Conservation (phyloP, 495 filamentous ascomycete species). For the Penicillium daleae region DNA sequence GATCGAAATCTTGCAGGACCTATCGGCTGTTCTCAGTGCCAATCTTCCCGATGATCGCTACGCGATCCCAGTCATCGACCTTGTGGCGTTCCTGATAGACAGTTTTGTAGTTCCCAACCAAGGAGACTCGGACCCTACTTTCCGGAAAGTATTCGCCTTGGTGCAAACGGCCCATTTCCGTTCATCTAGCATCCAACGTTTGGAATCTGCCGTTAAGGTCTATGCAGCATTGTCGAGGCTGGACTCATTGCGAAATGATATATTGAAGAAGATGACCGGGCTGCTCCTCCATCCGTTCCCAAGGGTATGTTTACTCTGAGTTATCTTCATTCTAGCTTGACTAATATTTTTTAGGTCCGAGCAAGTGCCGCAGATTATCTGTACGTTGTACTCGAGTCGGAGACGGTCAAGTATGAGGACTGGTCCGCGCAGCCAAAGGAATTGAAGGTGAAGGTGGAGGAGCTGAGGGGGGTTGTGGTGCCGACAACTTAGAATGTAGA, state of each 20-base stretch:
- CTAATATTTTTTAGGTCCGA: slow-evolving; percentile 38
- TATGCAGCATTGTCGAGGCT: slow-evolving; percentile 68
- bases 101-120: slow-evolving; percentile 32
- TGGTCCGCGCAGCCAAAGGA: slow-evolving; percentile 47
- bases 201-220: slow-evolving; percentile 75
- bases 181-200: slow-evolving; percentile 73
- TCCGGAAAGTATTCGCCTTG: slow-evolving; percentile 64
- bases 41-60: slow-evolving; percentile 68
- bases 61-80: slow-evolving; percentile 72
- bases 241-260: slow-evolving; percentile 43
- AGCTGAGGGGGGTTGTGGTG: slow-evolving; percentile 26
- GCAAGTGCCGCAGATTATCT: slow-evolving; percentile 43
- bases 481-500: not conserved
- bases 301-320: slow-evolving; percentile 44
- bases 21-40: slow-evolving; percentile 48
- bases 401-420: slow-evolving; percentile 42
- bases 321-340: not conserved
- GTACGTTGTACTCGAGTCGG: slow-evolving; percentile 40
- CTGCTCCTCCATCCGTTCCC: slow-evolving; percentile 70
- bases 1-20: slow-evolving; percentile 41
- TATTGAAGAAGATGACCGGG: slow-evolving; percentile 56
- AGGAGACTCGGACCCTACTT: slow-evolving; percentile 34
- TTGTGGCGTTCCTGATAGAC: slow-evolving; percentile 73
- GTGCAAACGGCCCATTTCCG: slow-evolving; percentile 82
- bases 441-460: slow-evolving; percentile 43